Percentiles rank a stretch among this genome's conserved stretches.
These are phyloP conservation scores for Pascua guehoae DNA, from an alignment of 1,284 basidiomycete genomes.

Conservation along the genomic window DNA sequence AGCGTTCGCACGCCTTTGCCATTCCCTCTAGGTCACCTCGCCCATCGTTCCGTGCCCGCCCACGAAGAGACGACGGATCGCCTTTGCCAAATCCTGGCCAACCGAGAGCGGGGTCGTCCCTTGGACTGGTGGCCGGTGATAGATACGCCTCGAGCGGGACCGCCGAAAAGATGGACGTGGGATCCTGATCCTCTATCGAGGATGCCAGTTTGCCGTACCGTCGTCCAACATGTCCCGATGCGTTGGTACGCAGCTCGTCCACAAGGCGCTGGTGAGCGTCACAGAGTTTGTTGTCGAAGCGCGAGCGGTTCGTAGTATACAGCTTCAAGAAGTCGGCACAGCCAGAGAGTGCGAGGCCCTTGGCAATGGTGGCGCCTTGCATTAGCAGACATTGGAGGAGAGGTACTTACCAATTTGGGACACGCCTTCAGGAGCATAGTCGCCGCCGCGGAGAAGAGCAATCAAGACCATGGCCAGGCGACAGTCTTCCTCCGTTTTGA, in stretches of 20 bases:
- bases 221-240: conserved; percentile 57
- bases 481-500: conserved; percentile 52
- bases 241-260: conserved; percentile 68
- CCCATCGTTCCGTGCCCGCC: conserved; percentile 33
- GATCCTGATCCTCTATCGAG: conserved; percentile 54
- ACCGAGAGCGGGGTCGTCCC: conserved; percentile 20
- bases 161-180: conserved; percentile 57
- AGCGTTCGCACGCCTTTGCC: conserved; percentile 71
- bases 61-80: conserved; percentile 13
- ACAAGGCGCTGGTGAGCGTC: conserved; percentile 60
- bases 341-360: conserved; percentile 52
- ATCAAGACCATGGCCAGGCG: conserved; percentile 77
- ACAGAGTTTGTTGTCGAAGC: conserved; percentile 46
- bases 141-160: conserved; percentile 71
- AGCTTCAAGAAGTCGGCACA: conserved; percentile 58
- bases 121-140: conserved; percentile 53
- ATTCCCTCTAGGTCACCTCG: conserved; percentile 60
- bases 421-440: conserved; percentile 66
- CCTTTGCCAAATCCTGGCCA: conserved; percentile 45
- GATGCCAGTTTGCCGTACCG: conserved; percentile 60
- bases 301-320: conserved; percentile 50
- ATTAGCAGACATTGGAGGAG: conserved; percentile 12
- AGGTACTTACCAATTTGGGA: conserved; percentile 31
- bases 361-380: conserved; percentile 45
- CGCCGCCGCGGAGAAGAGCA: conserved; percentile 81